phyloP scores from a whole-genome alignment of 805 yeast genomes.

The Ogataea parapolymorpha region DNA sequence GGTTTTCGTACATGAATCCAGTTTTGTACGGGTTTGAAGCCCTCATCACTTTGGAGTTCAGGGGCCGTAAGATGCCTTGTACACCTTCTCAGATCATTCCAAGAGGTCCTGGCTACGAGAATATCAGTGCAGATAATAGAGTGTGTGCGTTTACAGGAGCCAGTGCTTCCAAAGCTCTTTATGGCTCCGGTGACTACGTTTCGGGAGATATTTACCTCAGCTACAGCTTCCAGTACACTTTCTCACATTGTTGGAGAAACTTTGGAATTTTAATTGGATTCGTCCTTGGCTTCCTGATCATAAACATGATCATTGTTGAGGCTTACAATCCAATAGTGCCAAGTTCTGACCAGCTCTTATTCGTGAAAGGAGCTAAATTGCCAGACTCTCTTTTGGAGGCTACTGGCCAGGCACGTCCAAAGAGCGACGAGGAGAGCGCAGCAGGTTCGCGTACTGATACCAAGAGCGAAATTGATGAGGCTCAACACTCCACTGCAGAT shows the following conservation, averaged over 20 bases:
- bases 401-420: constrained; percentile 28
- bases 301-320: constrained; percentile 32
- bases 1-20: constrained; percentile 52
- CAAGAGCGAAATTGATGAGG: constrained; percentile 16
- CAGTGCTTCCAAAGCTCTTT: constrained; percentile 20
- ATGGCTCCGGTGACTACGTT: constrained; percentile 36
- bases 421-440: constrained; percentile 31
- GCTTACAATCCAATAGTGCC: constrained; percentile 27
- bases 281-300: constrained; percentile 37
- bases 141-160: constrained; percentile 57
- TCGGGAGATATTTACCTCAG: constrained; percentile 49
- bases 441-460: constrained; percentile 6
- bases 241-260: constrained; percentile 74
- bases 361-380: constrained; percentile 27
- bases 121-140: constrained; percentile 36
- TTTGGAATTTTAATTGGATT: constrained; percentile 51
- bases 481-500: constrained; percentile 14
- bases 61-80: constrained; percentile 51
- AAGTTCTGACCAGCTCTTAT: constrained; percentile 34
- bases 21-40: constrained; percentile 49
- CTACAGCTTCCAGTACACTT: constrained; percentile 47
- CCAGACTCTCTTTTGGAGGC: constrained; percentile 28
- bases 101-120: constrained; percentile 50
- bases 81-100: constrained; percentile 43
- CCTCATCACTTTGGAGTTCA: constrained; percentile 56